Evolutionary conservation across 306 rosid genomes (phyloP).

Genomic region (Mimosa pudica): DNA sequence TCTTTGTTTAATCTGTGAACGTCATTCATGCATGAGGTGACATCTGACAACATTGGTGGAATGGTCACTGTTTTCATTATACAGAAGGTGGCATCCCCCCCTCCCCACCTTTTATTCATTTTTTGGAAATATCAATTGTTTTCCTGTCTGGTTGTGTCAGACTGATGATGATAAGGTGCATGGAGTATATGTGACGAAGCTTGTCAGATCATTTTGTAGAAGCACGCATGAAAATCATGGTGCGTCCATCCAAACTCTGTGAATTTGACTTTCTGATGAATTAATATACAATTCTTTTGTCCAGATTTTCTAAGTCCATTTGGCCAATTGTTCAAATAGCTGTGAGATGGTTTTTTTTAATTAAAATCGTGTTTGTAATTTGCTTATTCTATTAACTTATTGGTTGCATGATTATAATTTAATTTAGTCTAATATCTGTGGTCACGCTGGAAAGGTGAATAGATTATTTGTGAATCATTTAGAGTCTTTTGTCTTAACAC

Average conservation of each 20-base stretch:
- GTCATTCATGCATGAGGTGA: not conserved
- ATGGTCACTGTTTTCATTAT: not conserved
- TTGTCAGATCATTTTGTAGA: conserved; percentile 91
- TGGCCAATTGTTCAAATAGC: not conserved
- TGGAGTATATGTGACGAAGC: conserved; percentile 85
- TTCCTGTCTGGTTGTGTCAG: conserved; percentile 45
- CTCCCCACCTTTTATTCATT: not conserved
- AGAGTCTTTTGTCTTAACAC: not conserved
- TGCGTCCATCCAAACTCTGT: conserved; percentile 42
- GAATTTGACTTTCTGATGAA: not conserved
- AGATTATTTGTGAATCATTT: too few relatives aligned
- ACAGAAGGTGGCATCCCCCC: not conserved
- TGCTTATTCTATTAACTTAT: not conserved
- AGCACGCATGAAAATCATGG: conserved; percentile 61
- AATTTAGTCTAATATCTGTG: not conserved
- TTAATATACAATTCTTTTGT: not conserved
- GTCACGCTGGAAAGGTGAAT: too few relatives aligned
- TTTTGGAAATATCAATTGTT: conserved; percentile 17
- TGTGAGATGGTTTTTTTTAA: not conserved
- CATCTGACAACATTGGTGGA: not conserved
- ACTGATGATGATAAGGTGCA: conserved; percentile 79
- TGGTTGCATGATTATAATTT: not conserved
- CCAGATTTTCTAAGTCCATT: not conserved
- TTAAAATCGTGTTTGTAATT: not conserved
- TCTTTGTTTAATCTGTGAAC: not conserved